Base-by-base conservation (phyloP, 495 filamentous ascomycete species). In the Rhizodiscina lignyota region DNA sequence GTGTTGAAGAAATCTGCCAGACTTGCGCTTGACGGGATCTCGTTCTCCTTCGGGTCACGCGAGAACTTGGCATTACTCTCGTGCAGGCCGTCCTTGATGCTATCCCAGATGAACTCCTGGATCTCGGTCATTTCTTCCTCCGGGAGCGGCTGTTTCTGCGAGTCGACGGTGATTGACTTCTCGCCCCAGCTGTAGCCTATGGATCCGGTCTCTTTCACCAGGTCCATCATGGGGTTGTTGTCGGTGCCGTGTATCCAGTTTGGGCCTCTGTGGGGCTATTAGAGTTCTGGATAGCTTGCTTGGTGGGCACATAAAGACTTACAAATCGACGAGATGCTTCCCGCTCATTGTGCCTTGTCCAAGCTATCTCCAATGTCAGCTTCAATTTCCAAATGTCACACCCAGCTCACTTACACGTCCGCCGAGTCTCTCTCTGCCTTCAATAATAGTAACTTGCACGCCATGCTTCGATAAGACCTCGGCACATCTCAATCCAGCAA, bases 201-300 rank as follows among this genome's bases (percentile, higher is more conserved):
- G 0, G 81, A 83, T 2, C 66, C 54, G 0, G 79, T 83, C 46
- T 72, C 56, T 41, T 70, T 64, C 11, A 83, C 84, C 21, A 97
- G 64, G 22, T 78, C 67, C 35, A 79, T 54, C 28, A 97, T 86
- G 4, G 89, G 86, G 50, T 94, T 97, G 32, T 79, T 57, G 1
- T 74, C 66, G 0, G 79, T 78, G 23, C 89, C 89, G 53, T 96
- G 87, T 18, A 94, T 91, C 87, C 87, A 94, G 49, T 94, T 96
- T 4, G 87, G 77, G 4, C 87, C 87, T 16, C 83, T 79, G 45
- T n/a, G n/a, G n/a, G 26, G 24, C 13, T 11, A 39, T 2, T 19
- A 15, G 33, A 6, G 34, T 5, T 48, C 40, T 45, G 44, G 16
- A 36, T 12, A 38, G 18, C 1, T 26, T 24, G 8, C 12, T 13